Base-by-base conservation (phyloP, 495 filamentous ascomycete genomes). In the Aspergillus sparsus region DNA sequence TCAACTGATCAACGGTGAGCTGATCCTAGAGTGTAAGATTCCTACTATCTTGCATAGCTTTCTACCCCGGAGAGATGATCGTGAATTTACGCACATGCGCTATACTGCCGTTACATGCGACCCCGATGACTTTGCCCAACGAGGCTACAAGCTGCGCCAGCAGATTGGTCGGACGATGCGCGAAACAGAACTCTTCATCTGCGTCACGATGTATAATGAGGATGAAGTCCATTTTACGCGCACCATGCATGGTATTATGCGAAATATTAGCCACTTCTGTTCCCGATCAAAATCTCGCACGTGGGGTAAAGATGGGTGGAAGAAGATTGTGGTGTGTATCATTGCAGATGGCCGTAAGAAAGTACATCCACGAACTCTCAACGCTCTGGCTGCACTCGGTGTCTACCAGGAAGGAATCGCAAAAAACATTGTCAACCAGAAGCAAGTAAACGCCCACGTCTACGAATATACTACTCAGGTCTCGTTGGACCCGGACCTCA, bases 391-490 rank as follows among this genome's bases (percentile, higher is more conserved):
- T 5, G 94, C 93, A 21, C 92, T 99, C 82, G 95, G 95, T 57
- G 91, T 97, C n/a, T 99, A 98, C 71, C 95, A 99, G 73, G 90
- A 94, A 68, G 95, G 95, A 46, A 98, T 99, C 71, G 95, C 95
- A 36, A 98, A 98, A 83, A 98, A 98, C 71, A 84, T 91, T 67
- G 93, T 99, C 80, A 98, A 99, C 72, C 83, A 89, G 66, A 88
- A 87, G 61, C 89, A 92, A 52, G 87, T 88, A 53, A 85, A 82
- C 33, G 93, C 91, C 0, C 95, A 99, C 71, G 90, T 99, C 12
- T 99, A 99, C 75, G 95, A 99, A 71, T 99, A 98, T 74, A 97
- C 95, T 0, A 98, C 95, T 0, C 95, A 99, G 71, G 94, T 99
- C 1, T 97, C 92, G 2, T 82, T 99, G 13, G 95, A 99, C 68